Conservation (phyloP, 129 eudicot genomes). For the Solidago caesia region DNA sequence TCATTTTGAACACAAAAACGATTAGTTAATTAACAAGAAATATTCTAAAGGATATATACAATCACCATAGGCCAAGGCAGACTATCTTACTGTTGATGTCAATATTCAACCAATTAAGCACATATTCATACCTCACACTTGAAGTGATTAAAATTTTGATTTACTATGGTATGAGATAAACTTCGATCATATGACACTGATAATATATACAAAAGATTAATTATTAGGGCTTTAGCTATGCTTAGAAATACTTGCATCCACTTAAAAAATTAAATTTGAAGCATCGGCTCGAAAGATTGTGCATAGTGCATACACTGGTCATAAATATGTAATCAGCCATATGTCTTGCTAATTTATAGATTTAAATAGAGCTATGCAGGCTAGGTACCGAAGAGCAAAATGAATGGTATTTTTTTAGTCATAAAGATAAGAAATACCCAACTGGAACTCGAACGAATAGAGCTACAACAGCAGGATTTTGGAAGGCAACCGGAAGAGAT, state of each 20-base stretch:
- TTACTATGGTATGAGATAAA: constrained; percentile 5
- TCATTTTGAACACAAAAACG: not conserved
- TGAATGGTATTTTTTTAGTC: constrained; percentile 93
- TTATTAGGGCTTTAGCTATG: too few species aligned
- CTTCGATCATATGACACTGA: not conserved
- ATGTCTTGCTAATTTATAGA: not conserved
- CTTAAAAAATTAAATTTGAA: too few species aligned
- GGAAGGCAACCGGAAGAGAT: constrained; percentile 98
- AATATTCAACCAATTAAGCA: too few species aligned
- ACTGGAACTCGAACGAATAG: constrained; percentile 92
- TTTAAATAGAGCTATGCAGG: constrained; percentile 67
- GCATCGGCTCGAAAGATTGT: not conserved
- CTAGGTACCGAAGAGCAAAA: constrained; percentile 82
- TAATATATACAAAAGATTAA: too few species aligned
- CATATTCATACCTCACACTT: too few species aligned
- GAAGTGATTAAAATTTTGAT: not conserved
- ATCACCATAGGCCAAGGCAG: not conserved
- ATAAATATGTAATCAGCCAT: not conserved
- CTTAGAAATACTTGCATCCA: too few species aligned
- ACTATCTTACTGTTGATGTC: not conserved
- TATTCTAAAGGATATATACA: too few species aligned
- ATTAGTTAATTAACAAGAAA: not conserved
- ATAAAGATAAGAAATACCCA: constrained; percentile 92
- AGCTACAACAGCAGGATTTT: constrained; percentile 93
- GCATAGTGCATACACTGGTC: not conserved